These are phyloP conservation scores for Penicillium olsonii DNA, from an alignment of 2,329 filamentous ascomycete genomes.

Conservation along the genomic window DNA sequence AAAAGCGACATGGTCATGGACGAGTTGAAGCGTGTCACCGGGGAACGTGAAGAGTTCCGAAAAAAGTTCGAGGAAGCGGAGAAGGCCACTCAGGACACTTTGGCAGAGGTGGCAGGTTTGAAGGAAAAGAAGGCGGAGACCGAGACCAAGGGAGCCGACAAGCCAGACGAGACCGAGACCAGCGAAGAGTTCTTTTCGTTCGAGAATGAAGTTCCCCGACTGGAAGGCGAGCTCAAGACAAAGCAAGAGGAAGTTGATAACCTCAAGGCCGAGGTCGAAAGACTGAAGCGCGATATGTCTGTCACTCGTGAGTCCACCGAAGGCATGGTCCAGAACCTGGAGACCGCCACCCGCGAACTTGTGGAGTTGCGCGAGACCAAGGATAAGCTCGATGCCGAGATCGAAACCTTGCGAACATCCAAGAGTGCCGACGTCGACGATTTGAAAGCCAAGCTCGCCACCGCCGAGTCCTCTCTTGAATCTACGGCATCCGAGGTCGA, in stretches of 20 bases:
- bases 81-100: conserved; percentile 61
- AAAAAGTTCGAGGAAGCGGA: conserved; percentile 72
- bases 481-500: conserved; percentile 33
- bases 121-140: conserved; percentile 37
- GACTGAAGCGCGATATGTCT: conserved; percentile 69
- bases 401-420: conserved; percentile 46
- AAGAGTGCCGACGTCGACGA: conserved; percentile 46
- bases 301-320: conserved; percentile 70
- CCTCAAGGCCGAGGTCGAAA: conserved; percentile 68
- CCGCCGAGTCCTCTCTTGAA: conserved; percentile 34
- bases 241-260: conserved; percentile 70
- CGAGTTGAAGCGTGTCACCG: conserved; percentile 82
- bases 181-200: conserved; percentile 87
- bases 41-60: conserved; percentile 77
- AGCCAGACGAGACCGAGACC: conserved; percentile 31
- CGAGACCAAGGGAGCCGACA: conserved; percentile 13
- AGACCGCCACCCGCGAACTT: conserved; percentile 67
- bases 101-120: conserved; percentile 64
- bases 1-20: conserved; percentile 93
- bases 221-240: conserved; percentile 73
- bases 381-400: conserved; percentile 50
- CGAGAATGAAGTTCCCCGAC: conserved; percentile 78
- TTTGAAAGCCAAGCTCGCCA: conserved; percentile 39
- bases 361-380: conserved; percentile 56
- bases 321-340: conserved; percentile 65